These are phyloP conservation scores for Climacium dendroides DNA, from an alignment of 225 moss, liverwort and hornwort species.

Conservation along the genomic window DNA sequence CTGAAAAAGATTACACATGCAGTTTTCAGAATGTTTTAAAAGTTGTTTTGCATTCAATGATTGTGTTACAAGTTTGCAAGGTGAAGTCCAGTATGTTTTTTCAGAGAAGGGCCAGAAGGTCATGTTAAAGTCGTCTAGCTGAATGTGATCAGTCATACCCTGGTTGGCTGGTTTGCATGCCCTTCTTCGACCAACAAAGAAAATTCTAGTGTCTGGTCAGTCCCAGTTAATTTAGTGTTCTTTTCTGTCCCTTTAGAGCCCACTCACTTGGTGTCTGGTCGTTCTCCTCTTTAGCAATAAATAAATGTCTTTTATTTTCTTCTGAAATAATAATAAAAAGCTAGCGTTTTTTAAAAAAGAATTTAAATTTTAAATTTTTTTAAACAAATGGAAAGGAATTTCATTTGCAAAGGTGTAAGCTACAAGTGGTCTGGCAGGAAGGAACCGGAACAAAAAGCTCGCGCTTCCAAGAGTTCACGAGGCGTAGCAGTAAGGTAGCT, in stretches of 20 bases:
- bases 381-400: too few species aligned
- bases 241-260: not conserved
- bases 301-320: not conserved
- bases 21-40: not conserved
- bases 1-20: not conserved
- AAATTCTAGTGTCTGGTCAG: not conserved
- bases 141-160: not conserved
- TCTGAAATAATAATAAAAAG: not conserved
- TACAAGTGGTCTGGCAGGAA: too few species aligned
- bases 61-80: not conserved
- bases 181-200: not conserved
- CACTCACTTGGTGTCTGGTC: not conserved
- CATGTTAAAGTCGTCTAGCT: not conserved
- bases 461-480: not conserved
- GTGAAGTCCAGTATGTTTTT: not conserved
- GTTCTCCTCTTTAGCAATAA: not conserved
- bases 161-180: not conserved
- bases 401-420: too few species aligned
- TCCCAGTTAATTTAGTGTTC: not conserved
- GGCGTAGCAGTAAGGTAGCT: too few species aligned
- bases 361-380: too few species aligned
- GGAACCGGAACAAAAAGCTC: too few species aligned
- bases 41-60: not conserved
- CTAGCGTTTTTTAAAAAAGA: not conserved
- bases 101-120: not conserved